Evolutionary conservation across 23 red algal genomes (phyloP).

Genomic region (Pyropia haitanensis): DNA sequence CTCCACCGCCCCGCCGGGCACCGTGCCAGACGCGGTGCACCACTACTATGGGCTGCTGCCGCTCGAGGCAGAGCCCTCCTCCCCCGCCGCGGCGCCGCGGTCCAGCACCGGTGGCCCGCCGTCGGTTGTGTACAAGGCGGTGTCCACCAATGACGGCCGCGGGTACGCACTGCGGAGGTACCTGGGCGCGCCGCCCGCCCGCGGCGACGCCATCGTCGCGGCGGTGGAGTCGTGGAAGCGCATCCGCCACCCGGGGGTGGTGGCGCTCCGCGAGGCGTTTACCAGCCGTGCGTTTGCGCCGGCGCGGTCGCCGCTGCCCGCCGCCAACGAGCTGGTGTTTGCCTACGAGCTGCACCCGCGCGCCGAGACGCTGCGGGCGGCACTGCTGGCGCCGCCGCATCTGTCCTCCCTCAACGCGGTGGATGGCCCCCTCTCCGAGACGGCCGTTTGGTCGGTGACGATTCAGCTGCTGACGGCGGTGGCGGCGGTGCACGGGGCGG

Average conservation of each 20-base stretch:
- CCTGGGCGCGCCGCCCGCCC: constrained; percentile 40
- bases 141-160: constrained; percentile 28
- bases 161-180: constrained; percentile 33
- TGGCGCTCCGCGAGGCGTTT: constrained; percentile 50
- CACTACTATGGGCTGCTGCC: constrained; percentile 43
- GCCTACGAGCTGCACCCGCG: constrained; percentile 56
- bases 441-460: constrained; percentile 57
- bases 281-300: constrained; percentile 44
- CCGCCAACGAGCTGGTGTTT: constrained; percentile 55
- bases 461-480: constrained; percentile 53
- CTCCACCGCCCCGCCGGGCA: constrained; percentile 17
- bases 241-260: constrained; percentile 42
- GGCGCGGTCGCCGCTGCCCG: constrained; percentile 1
- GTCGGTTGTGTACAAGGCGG: constrained; percentile 51
- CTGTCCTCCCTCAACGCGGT: constrained; percentile 3
- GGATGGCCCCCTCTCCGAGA: constrained; percentile 44
- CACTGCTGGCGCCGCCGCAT: constrained; percentile 12
- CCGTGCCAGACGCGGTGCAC: constrained; percentile 32
- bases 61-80: constrained; percentile 19
- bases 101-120: constrained; percentile 25
- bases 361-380: constrained; percentile 45
- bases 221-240: constrained; percentile 48
- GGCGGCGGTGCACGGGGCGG: constrained; percentile 46
- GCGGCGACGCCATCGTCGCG: constrained; percentile 47
- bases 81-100: constrained; percentile 4